Percentiles rank a stretch among this genome's conserved stretches.
Evolutionary conservation across 768 basidiomycete genomes (phyloP).

Genomic region (Hericium erinaceus): DNA sequence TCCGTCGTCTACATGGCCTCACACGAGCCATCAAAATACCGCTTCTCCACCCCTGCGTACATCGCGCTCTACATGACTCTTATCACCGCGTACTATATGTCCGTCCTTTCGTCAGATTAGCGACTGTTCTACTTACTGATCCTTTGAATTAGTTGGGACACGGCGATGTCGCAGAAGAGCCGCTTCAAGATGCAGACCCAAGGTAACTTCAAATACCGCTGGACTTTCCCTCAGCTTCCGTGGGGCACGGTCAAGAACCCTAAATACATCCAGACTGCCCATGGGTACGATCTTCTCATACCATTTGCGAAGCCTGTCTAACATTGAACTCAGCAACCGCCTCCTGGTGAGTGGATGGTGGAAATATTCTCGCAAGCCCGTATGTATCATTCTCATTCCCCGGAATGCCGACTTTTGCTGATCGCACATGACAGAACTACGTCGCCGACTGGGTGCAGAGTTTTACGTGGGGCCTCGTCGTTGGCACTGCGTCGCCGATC

Average conservation of each 20-base stretch:
- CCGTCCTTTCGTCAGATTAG: conserved; percentile 20
- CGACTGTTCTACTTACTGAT: not conserved
- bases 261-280: conserved; percentile 84
- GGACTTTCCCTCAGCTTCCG: conserved; percentile 91
- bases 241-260: conserved; percentile 78
- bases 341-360: conserved; percentile 92
- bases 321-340: conserved; percentile 51
- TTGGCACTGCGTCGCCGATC: conserved; percentile 70
- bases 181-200: conserved; percentile 96
- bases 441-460: conserved; percentile 88
- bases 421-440: conserved; percentile 55
- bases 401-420: not conserved
- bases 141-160: conserved; percentile 62
- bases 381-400: conserved; percentile 25
- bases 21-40: conserved; percentile 80
- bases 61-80: conserved; percentile 67
- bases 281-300: conserved; percentile 48
- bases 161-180: conserved; percentile 93
- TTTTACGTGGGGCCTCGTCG: conserved; percentile 75
- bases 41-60: conserved; percentile 71
- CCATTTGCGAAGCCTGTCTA: not conserved
- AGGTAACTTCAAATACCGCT: conserved; percentile 76
- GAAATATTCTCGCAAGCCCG: conserved; percentile 89
- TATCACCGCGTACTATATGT: conserved; percentile 83
- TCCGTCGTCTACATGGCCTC: conserved; percentile 98